A percentile compares a stretch with the other conserved stretches of the same genome.
phyloP scores from a whole-genome alignment of 352 stramenopile species.

The Globisporangium abappressorium region DNA sequence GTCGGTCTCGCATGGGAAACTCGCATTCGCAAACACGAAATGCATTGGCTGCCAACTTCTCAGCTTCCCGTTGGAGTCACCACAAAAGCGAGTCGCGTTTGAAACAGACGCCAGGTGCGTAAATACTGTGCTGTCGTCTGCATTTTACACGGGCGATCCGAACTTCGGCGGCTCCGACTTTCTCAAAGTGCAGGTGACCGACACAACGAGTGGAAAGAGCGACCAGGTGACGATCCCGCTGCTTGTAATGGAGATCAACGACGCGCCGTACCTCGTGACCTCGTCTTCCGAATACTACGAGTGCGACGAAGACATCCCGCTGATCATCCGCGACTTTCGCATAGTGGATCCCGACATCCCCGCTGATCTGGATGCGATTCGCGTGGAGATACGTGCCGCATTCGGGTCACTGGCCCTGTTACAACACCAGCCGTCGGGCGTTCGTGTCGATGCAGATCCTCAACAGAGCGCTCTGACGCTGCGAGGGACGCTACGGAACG shows the following conservation, averaged over 20 bases:
- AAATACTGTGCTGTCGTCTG: slow-evolving; percentile 31
- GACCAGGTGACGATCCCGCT: slow-evolving; percentile 43
- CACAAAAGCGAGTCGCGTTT: slow-evolving; percentile 19
- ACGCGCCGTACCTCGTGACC: slow-evolving; percentile 51
- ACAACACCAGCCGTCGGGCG: not conserved
- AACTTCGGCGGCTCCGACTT: slow-evolving; percentile 48
- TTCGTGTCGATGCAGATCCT: not conserved
- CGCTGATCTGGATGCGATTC: slow-evolving; percentile 5
- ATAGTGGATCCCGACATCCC: slow-evolving; percentile 47
- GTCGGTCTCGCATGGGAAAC: slow-evolving; percentile 31
- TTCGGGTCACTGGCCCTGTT: slow-evolving; percentile 42
- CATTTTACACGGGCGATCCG: slow-evolving; percentile 37
- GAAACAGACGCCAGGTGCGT: slow-evolving; percentile 31
- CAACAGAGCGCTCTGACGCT: slow-evolving; percentile 25
- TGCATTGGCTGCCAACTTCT: slow-evolving; percentile 26
- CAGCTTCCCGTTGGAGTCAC: not conserved
- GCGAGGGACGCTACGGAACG: slow-evolving; percentile 29
- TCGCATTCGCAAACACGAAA: slow-evolving; percentile 22
- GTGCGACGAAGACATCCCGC: slow-evolving; percentile 46
- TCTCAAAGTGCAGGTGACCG: slow-evolving; percentile 32
- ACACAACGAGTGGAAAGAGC: slow-evolving; percentile 12
- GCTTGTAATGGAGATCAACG: slow-evolving; percentile 52
- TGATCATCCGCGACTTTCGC: slow-evolving; percentile 41
- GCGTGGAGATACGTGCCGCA: slow-evolving; percentile 25
- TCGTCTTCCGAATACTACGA: slow-evolving; percentile 37